A percentile compares a stretch with the other conserved stretches of the same genome.
phyloP scores from a whole-genome alignment of 2,329 filamentous ascomycete species.

The Phyllachora maydis region DNA sequence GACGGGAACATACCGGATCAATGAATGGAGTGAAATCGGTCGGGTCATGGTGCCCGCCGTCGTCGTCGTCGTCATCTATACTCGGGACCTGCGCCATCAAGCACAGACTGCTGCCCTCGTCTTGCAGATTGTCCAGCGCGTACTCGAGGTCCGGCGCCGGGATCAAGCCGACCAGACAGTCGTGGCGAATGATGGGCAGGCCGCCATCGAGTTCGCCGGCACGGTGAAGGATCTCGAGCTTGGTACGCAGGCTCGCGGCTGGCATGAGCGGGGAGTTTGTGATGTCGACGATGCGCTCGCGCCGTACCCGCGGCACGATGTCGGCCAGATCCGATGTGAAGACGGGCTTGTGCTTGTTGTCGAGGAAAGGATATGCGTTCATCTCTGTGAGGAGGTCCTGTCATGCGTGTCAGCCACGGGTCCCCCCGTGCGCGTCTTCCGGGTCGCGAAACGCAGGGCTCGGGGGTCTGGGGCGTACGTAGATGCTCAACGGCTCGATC shows the following conservation, averaged over 20 bases:
- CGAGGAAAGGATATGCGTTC: slow-evolving; percentile 95
- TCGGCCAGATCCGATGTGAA: slow-evolving; percentile 80
- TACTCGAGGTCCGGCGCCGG: slow-evolving; percentile 88
- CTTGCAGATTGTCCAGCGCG: slow-evolving; percentile 63
- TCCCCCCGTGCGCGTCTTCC: no score
- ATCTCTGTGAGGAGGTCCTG: slow-evolving; percentile 84
- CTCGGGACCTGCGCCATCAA: slow-evolving; percentile 55
- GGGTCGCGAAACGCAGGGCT: no score
- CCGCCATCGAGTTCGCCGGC: slow-evolving; percentile 85
- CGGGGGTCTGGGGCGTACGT: no score
- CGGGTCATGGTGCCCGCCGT: slow-evolving; percentile 35
- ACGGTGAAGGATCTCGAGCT: slow-evolving; percentile 63
- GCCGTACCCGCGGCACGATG: slow-evolving; percentile 57
- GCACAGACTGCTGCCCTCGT: slow-evolving; percentile 56
- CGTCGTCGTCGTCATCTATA: slow-evolving; percentile 43
- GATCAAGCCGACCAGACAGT: slow-evolving; percentile 71
- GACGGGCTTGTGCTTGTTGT: slow-evolving; percentile 82
- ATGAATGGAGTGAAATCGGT: slow-evolving; percentile 84
- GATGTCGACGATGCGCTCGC: slow-evolving; percentile 73
- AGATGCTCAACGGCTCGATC: slow-evolving; percentile 84
- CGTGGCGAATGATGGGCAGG: slow-evolving; percentile 64
- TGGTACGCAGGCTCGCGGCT: slow-evolving; percentile 54
- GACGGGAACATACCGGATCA: slow-evolving; percentile 55
- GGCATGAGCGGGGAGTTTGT: slow-evolving; percentile 61
- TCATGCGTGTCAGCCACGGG: slow-evolving; percentile 4